Percentiles rank a stretch among this genome's conserved stretches.
Conservation (phyloP, 176 grass and related monocot species). For the Carex parvula region DNA sequence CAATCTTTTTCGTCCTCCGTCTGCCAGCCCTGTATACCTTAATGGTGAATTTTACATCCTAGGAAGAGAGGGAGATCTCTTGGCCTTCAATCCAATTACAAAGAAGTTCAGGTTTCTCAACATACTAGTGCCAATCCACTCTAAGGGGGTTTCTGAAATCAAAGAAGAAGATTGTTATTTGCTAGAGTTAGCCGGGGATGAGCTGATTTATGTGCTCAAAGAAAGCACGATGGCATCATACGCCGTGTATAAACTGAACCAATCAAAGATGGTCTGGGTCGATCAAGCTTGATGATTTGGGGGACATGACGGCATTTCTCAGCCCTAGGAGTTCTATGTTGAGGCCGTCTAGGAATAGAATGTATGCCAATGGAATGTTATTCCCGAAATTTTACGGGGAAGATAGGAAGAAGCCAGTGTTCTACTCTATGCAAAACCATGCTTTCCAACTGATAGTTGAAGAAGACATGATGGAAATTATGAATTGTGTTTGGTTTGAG, state of each 20-base stretch:
- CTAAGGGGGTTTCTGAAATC: not conserved
- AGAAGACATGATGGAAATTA: not conserved
- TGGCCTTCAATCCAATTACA: conserved; percentile 4
- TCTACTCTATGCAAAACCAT: not conserved
- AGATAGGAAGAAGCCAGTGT: not conserved
- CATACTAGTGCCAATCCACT: not conserved
- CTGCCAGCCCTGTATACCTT: conserved; percentile 2
- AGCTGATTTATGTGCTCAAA: not conserved
- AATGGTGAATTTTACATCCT: conserved; percentile 23
- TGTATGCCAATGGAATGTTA: conserved; percentile 2
- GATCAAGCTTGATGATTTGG: not conserved
- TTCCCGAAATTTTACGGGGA: not conserved
- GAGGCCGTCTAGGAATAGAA: not conserved
- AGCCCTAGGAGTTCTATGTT: not conserved
- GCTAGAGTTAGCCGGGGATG: conserved; percentile 1
- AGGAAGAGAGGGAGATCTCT: conserved; percentile 13
- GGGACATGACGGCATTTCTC: not conserved
- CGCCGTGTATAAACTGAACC: not conserved
- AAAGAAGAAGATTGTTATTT: conserved; percentile 8
- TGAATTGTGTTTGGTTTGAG: conserved; percentile 16
- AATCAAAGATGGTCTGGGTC: not conserved
- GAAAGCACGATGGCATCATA: not conserved
- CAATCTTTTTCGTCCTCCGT: not conserved
- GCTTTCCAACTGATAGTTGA: not conserved
- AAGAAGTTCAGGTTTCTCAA: not conserved